phyloP scores from a whole-genome alignment of 129 eudicot species.

The Artemisia annua region DNA sequence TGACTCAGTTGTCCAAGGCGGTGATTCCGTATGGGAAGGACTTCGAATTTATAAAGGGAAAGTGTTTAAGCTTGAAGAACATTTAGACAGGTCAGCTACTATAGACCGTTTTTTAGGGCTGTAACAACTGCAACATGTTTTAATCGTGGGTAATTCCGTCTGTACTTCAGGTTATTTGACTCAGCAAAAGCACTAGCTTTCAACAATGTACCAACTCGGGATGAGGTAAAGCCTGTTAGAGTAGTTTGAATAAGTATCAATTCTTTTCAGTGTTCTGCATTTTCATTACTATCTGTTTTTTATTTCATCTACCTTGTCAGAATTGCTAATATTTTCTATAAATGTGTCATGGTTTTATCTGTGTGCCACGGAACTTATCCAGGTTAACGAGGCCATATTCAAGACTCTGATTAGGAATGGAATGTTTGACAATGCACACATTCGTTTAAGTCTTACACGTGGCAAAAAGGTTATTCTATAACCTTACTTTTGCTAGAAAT shows the following conservation, averaged over 20 bases:
- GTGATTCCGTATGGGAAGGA: constrained; percentile 99
- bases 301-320: not conserved
- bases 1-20: constrained; percentile 99
- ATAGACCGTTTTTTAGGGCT: not conserved
- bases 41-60: constrained; percentile 80
- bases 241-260: not conserved
- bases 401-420: constrained; percentile 80
- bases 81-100: constrained; percentile 75
- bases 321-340: no score
- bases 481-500: no score
- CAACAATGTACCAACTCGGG: constrained; percentile 77
- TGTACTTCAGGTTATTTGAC: constrained; percentile 71
- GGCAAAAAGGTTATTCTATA: constrained; percentile 55
- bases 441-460: constrained; percentile 93
- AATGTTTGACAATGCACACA: constrained; percentile 90
- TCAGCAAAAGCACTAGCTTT: constrained; percentile 97
- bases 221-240: constrained; percentile 44
- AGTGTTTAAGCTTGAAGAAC: constrained; percentile 95
- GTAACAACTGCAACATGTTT: not conserved
- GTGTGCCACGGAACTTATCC: not conserved
- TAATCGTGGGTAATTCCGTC: not conserved
- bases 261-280: not conserved
- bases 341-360: no score
- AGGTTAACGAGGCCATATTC: constrained; percentile 92
- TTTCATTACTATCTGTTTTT: not conserved